Conservation (phyloP, 2,329 filamentous ascomycete species). For the Epichloe glyceriae region DNA sequence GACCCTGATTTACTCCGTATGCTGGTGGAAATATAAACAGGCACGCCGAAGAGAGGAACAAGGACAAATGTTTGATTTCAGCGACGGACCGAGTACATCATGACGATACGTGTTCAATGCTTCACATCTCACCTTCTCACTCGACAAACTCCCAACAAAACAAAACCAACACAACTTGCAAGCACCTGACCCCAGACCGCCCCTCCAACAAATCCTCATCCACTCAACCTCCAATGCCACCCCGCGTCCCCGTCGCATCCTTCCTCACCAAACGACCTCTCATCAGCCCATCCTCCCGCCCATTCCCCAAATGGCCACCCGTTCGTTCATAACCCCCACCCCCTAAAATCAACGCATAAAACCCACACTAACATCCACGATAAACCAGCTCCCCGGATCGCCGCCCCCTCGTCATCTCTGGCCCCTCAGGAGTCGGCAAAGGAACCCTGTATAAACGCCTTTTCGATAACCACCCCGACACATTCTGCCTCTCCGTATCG, state of each 20-base stretch:
- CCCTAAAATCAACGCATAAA: not conserved
- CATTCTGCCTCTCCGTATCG: constrained; percentile 43
- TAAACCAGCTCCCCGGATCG: constrained; percentile 27
- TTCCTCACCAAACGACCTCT: not conserved
- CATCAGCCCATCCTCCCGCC: constrained; percentile 3
- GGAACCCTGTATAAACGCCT: constrained; percentile 65
- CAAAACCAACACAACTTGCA: too few relatives aligned
- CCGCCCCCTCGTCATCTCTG: constrained; percentile 62
- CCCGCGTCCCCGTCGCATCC: not conserved
- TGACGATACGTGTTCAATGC: too few relatives aligned
- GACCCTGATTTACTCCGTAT: too few relatives aligned
- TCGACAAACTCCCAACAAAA: too few relatives aligned
- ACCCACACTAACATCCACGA: not conserved
- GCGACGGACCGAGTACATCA: too few relatives aligned
- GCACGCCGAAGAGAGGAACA: too few relatives aligned
- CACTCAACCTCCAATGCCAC: constrained; percentile 6
- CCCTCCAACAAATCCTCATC: not conserved
- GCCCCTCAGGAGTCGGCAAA: constrained; percentile 68
- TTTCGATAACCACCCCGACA: constrained; percentile 41
- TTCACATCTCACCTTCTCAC: too few relatives aligned
- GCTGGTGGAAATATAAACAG: too few relatives aligned
- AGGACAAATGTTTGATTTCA: too few relatives aligned
- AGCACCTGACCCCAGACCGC: too few relatives aligned
- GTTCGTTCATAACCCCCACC: constrained; percentile 4
- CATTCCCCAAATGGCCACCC: constrained; percentile 12